phyloP scores from a whole-genome alignment of 164 flowering plant species.

The Dillenia turbinata region DNA sequence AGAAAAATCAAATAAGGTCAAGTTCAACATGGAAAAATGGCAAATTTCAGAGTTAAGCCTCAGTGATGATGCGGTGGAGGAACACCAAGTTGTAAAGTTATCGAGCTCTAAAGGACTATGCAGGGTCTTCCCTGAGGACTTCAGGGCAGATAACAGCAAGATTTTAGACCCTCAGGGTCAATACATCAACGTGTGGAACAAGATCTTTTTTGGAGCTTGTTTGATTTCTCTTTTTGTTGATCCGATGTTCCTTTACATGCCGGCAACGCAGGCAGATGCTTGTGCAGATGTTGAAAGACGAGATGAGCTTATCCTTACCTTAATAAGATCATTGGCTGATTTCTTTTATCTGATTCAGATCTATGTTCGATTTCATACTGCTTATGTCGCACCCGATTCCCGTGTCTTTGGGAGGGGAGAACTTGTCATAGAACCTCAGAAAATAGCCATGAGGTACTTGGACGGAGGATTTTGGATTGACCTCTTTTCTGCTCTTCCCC shows the following conservation, averaged over 20 bases:
- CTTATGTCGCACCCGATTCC: conserved; percentile 88
- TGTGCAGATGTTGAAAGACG: conserved; percentile 55
- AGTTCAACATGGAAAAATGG: too few relatives aligned
- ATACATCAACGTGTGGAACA: conserved; percentile 67
- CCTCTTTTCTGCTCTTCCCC: conserved; percentile 72
- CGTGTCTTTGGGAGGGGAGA: conserved; percentile 97
- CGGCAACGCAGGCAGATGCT: conserved; percentile 29
- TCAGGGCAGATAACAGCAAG: conserved; percentile 53
- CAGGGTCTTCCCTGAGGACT: conserved; percentile 89
- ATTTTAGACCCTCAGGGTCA: conserved; percentile 80
- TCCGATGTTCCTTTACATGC: conserved; percentile 82
- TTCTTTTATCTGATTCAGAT: conserved; percentile 68
- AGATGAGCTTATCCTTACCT: conserved; percentile 51
- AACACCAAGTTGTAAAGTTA: too few relatives aligned
- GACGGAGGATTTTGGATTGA: conserved; percentile 65
- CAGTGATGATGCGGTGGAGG: too few relatives aligned
- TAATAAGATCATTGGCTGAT: conserved; percentile 66
- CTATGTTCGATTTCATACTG: conserved; percentile 64
- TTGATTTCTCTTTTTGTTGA: conserved; percentile 83
- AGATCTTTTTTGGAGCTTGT: conserved; percentile 68
- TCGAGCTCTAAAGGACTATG: conserved; percentile 51
- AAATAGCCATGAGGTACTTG: conserved; percentile 68
- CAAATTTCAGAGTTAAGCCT: too few relatives aligned
- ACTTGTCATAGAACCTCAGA: conserved; percentile 66
- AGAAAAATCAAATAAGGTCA: too few relatives aligned